A percentile compares a stretch with the other conserved stretches of the same genome.
These are phyloP conservation scores for Forsythia viridissima DNA, from an alignment of 257 asterid genomes.

Conservation along the genomic window DNA sequence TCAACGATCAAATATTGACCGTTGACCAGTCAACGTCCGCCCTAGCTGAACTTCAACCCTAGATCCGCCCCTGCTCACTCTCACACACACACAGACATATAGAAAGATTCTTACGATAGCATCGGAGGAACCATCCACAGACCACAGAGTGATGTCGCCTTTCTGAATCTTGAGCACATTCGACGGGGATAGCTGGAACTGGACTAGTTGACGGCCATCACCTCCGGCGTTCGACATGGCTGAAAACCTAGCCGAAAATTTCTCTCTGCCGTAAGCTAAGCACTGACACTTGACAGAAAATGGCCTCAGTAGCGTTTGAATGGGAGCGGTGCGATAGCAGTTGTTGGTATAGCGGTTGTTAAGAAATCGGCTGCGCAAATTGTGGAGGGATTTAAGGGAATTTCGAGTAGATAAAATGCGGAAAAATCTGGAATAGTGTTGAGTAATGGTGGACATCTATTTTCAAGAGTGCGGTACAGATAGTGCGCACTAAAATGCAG, in stretches of 20 bases:
- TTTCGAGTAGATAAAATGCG: slow-evolving; percentile 28
- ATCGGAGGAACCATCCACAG: slow-evolving; percentile 83
- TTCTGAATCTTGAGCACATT: slow-evolving; percentile 61
- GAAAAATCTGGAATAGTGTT: slow-evolving; percentile 21
- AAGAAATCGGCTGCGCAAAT: slow-evolving; percentile 19
- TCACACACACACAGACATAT: background rate
- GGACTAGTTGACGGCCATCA: slow-evolving; percentile 25
- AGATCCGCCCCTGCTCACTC: no score
- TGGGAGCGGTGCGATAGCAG: slow-evolving; percentile 7
- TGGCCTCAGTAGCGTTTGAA: slow-evolving; percentile 30
- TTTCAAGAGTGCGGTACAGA: background rate
- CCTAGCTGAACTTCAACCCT: no score
- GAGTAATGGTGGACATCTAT: slow-evolving; percentile 23
- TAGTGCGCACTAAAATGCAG: no score
- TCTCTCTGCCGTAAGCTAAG: slow-evolving; percentile 18
- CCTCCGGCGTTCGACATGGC: slow-evolving; percentile 55
- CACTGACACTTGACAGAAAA: slow-evolving; percentile 27
- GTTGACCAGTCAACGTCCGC: no score
- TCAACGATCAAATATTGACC: no score
- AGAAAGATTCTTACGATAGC: slow-evolving; percentile 61
- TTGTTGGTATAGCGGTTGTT: background rate
- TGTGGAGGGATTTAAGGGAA: slow-evolving; percentile 22
- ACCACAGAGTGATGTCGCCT: slow-evolving; percentile 91
- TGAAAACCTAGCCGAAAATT: slow-evolving; percentile 39
- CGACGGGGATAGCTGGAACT: slow-evolving; percentile 55